Evolutionary conservation across 805 yeast genomes (phyloP).

Genomic region (Lipomyces lipofer): DNA sequence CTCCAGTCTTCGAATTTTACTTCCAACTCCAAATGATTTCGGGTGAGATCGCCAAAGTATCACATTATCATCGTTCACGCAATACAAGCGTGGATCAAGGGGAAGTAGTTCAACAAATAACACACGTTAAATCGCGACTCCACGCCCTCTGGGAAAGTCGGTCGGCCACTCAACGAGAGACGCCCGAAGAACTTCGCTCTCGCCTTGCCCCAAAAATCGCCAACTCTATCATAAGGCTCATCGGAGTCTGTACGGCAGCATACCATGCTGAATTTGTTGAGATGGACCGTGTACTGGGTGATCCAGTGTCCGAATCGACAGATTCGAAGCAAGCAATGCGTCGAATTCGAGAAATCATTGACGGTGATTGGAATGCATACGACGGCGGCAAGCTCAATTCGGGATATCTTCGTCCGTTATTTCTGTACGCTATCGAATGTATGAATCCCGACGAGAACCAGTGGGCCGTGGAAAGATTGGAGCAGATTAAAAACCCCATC

Average conservation of each 20-base stretch:
- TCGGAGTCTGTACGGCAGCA: background rate
- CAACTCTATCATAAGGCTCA: background rate
- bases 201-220: background rate
- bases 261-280: background rate
- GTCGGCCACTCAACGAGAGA: background rate
- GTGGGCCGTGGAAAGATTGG: background rate
- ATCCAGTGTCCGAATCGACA: background rate
- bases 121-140: background rate
- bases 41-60: background rate
- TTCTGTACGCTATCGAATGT: background rate
- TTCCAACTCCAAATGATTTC: background rate
- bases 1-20: background rate
- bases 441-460: background rate
- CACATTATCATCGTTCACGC: background rate
- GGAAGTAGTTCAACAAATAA: background rate
- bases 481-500: background rate
- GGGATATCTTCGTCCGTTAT: background rate
- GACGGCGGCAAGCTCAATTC: background rate
- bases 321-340: background rate
- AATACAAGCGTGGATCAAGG: background rate
- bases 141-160: background rate
- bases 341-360: background rate
- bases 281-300: background rate
- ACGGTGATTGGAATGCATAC: background rate
- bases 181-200: background rate